Evolutionary conservation across 2,329 filamentous ascomycete genomes (phyloP), one percentile per base, ranked within the genome.

Genomic region (Pseudocercospora cruenta): DNA sequence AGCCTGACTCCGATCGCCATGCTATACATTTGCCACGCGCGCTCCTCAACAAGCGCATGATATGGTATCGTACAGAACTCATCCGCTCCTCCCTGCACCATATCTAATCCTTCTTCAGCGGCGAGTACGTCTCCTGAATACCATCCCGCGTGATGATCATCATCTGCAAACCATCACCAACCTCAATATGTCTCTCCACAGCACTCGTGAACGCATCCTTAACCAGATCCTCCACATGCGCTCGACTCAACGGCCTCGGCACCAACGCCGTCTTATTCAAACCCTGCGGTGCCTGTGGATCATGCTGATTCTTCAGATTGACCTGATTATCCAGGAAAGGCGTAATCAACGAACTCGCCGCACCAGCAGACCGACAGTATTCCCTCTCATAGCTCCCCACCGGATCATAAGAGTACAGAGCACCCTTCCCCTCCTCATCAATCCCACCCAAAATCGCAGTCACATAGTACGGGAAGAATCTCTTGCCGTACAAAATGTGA

Each of bases 271-370:
- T 82, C 74, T 97, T 83, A 62, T 89, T 90, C 80, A 97, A 91
- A 51, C 94, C 94, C 67, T 87, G 86, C 64, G 93, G 93, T 74
- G 91, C 94, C 55, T 90, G 92, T 10, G 94, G 93, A 63, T 95
- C 86, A 79, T 97, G 96, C 84, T 97, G 94, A 80, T 99, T 99
- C 87, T 97, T 99, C 86, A 94, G 94, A 84, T 98, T 98, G 84
- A 99, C 95, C 82, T 99, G 96, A 80, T 99, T 99, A 81, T 99
- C 95, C 77, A 99, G 83, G 86, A 99, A 99, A 1, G 95, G 95
- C 92, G 97, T 99, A 82, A 99, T 99, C 80, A 99, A 83, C 76
- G 92, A 95, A 57, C 70, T 74, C 62, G 93, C 91, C 14, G 95
- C 94, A 74, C 95, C 95, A 49, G 92, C 95, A 39, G 95, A 94